Conservation (phyloP, 306 rosid species). For the Trifolium pratense region DNA sequence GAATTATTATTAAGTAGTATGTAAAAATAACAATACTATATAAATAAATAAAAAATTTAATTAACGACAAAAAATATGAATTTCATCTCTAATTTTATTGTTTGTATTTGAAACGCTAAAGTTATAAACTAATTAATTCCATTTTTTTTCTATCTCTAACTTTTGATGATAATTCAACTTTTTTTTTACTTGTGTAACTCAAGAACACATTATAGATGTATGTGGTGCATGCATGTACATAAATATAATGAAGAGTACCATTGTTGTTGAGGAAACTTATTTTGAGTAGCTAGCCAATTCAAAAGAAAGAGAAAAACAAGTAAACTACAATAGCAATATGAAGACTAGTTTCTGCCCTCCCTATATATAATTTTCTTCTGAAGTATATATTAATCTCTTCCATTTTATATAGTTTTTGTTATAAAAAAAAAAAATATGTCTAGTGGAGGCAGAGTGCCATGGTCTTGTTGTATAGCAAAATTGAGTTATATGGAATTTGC, state of each 20-base stretch:
- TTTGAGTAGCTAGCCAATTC: slow-evolving; percentile 13
- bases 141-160: not conserved
- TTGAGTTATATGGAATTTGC: slow-evolving; percentile 8
- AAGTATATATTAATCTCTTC: not conserved
- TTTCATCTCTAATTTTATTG: not conserved
- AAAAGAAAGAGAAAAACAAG: slow-evolving; percentile 17
- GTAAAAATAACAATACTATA: not conserved
- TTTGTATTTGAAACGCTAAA: not conserved
- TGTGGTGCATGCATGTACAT: not conserved
- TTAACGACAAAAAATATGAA: not conserved
- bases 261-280: slow-evolving; percentile 9
- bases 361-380: slow-evolving; percentile 25
- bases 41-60: not conserved
- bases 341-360: slow-evolving; percentile 34
- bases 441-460: not conserved
- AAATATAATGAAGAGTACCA: slow-evolving; percentile 47
- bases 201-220: not conserved
- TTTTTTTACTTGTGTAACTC: no score
- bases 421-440: no score
- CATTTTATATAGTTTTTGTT: no score
- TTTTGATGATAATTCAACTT: not conserved
- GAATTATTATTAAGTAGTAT: not conserved
- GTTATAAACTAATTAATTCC: not conserved
- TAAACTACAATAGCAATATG: slow-evolving; percentile 12
- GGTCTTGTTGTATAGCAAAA: not conserved